Evolutionary conservation across 306 rosid genomes (phyloP).

Genomic region (Cicer bijugum): DNA sequence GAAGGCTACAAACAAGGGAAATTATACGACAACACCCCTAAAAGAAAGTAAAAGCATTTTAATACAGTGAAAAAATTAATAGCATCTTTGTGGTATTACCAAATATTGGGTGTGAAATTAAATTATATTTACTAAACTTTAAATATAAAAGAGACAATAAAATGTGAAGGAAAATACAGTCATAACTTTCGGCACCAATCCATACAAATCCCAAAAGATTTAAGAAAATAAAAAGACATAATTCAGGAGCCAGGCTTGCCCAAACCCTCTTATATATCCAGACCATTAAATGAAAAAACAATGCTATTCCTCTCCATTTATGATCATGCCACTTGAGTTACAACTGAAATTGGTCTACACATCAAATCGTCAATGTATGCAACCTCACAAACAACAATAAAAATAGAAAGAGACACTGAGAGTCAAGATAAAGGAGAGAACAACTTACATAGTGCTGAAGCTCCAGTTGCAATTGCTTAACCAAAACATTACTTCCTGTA

Average conservation of each 20-base stretch:
- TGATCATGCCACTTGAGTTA: conserved; percentile 15
- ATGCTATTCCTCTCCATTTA: conserved; percentile 17
- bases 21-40: conserved; percentile 8
- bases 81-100: background rate
- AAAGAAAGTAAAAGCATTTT: background rate
- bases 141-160: conserved; percentile 4
- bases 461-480: conserved; percentile 86
- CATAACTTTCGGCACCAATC: conserved; percentile 10
- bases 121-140: conserved; percentile 7
- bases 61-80: background rate
- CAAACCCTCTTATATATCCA: conserved; percentile 1
- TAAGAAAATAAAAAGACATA: background rate
- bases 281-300: conserved; percentile 33
- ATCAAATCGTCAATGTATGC: conserved; percentile 30
- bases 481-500: conserved; percentile 55
- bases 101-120: conserved; percentile 26
- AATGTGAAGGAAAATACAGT: conserved; percentile 24
- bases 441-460: conserved; percentile 78
- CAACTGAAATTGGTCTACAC: conserved; percentile 27
- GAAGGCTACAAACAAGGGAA: conserved; percentile 23
- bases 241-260: conserved; percentile 31
- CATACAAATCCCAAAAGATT: conserved; percentile 20
- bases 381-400: conserved; percentile 39
- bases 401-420: conserved; percentile 9
- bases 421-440: conserved; percentile 34